Conservation (phyloP, 257 asterid species). For the Primulina tabacum region DNA sequence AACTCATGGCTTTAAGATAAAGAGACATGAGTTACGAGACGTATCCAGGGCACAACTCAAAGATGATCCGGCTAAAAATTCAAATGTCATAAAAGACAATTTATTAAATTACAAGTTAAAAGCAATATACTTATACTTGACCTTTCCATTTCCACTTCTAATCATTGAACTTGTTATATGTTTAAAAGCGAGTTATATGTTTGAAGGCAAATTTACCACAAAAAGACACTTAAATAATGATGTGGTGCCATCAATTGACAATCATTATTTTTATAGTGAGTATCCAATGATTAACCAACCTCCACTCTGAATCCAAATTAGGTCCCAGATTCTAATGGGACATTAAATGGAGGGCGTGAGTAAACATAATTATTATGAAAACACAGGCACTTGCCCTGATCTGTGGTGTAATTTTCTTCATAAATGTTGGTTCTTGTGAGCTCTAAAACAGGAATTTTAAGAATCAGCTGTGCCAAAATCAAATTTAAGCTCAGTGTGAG, state of each 20-base stretch:
- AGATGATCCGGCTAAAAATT: too few relatives aligned
- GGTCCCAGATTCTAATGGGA: background rate
- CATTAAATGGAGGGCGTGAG: background rate
- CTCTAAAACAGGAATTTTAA: background rate
- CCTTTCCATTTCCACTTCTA: background rate
- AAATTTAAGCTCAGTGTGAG: background rate
- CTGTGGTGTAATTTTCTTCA: background rate
- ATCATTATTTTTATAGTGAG: too few relatives aligned
- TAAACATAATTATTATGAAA: too few relatives aligned
- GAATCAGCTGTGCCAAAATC: background rate
- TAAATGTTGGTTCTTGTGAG: background rate
- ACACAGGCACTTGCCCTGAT: background rate
- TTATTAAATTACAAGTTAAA: too few relatives aligned
- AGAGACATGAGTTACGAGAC: too few relatives aligned
- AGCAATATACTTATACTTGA: background rate
- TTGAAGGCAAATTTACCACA: background rate
- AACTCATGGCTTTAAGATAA: too few relatives aligned
- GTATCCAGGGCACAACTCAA: too few relatives aligned
- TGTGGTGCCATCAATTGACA: too few relatives aligned
- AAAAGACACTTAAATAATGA: background rate
- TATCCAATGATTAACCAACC: background rate
- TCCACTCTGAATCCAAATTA: background rate
- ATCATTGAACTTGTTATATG: background rate
- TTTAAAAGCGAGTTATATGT: too few relatives aligned
- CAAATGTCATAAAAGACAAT: too few relatives aligned